phyloP scores from a whole-genome alignment of 257 asterid genomes.

The Solanum pimpinellifolium region DNA sequence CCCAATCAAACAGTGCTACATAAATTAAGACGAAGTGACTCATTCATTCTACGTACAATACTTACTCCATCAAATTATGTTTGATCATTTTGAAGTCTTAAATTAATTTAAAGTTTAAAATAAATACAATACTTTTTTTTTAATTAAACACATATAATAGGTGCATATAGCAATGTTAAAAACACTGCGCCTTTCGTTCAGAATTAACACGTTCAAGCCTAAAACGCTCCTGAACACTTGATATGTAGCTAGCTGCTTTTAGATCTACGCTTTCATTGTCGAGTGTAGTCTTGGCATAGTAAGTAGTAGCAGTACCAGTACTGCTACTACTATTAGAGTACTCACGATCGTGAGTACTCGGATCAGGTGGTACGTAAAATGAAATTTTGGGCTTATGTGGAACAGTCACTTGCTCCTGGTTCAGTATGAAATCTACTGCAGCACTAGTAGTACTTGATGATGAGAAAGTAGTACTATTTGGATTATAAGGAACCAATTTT shows the following conservation, averaged over 20 bases:
- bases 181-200: not conserved
- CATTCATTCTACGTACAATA: not conserved
- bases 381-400: conserved; percentile 13
- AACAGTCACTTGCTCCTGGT: conserved; percentile 7
- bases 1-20: not conserved
- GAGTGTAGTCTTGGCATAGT: not conserved
- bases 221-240: conserved; percentile 47
- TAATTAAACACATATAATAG: not conserved
- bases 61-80: not conserved
- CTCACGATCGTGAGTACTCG: not conserved
- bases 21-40: not conserved
- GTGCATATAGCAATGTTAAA: not conserved
- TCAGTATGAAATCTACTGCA: conserved; percentile 1
- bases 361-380: not conserved
- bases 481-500: not conserved
- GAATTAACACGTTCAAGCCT: conserved; percentile 28
- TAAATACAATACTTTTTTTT: not conserved
- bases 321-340: not conserved
- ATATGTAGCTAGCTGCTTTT: conserved; percentile 40
- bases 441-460: not conserved
- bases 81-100: not conserved
- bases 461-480: not conserved
- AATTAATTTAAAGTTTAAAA: not conserved
- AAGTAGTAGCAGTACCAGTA: not conserved
- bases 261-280: conserved; percentile 46